Evolutionary conservation across 2,329 filamentous ascomycete genomes (phyloP).

Genomic region (Cladosporium sp.): DNA sequence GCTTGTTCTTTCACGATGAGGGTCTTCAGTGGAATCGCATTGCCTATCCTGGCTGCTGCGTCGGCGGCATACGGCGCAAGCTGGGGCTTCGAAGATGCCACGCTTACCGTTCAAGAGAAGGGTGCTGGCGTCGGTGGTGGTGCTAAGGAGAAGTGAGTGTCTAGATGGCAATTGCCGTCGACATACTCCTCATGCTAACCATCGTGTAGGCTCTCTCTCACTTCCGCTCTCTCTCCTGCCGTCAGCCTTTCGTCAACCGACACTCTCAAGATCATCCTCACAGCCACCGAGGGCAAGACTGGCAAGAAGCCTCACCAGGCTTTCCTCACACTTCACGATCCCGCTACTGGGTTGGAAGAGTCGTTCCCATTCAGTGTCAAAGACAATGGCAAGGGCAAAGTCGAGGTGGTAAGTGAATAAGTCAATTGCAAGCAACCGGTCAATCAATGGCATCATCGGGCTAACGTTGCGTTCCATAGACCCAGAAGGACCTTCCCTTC

Average conservation of each 20-base stretch:
- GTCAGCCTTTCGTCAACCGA: constrained; percentile 65
- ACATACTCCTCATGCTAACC: constrained; percentile 1
- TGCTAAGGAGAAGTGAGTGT: constrained; percentile 55
- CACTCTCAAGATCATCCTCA: constrained; percentile 76
- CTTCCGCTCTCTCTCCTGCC: constrained; percentile 52
- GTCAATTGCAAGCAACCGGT: not conserved
- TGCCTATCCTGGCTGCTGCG: constrained; percentile 20
- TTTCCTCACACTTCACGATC: constrained; percentile 78
- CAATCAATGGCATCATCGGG: not conserved
- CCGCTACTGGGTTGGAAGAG: constrained; percentile 71
- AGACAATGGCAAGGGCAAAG: constrained; percentile 78
- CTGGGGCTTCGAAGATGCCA: constrained; percentile 74
- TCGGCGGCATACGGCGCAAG: constrained; percentile 43
- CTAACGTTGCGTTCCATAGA: constrained; percentile 47
- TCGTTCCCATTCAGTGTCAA: constrained; percentile 82
- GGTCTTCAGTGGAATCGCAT: constrained; percentile 18
- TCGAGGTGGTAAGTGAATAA: constrained; percentile 67
- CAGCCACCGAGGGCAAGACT: constrained; percentile 71
- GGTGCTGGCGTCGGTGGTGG: constrained; percentile 47
- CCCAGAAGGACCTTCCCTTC: constrained; percentile 80
- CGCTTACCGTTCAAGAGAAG: constrained; percentile 61
- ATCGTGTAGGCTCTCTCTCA: constrained; percentile 39
- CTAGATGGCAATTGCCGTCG: not conserved
- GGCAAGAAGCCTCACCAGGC: constrained; percentile 88
- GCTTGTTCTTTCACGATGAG: constrained; percentile 23